A percentile compares a stretch with the other conserved stretches of the same genome.
Evolutionary conservation across 352 stramenopile genomes (phyloP).

Genomic region (Hyaloperonospora brassicae): DNA sequence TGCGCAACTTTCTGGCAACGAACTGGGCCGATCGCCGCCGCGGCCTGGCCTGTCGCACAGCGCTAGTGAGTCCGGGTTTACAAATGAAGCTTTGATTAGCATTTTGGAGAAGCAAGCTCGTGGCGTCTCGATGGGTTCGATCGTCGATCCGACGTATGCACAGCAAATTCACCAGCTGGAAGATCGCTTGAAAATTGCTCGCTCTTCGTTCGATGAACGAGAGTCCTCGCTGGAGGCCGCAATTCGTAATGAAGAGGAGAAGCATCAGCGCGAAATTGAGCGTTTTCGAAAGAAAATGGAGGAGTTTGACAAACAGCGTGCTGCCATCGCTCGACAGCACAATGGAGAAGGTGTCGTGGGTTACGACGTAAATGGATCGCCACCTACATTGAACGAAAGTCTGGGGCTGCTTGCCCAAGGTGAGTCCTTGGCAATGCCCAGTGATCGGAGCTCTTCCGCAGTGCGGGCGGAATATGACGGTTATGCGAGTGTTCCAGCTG

Average conservation of each 20-base stretch:
- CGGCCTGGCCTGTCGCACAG: slow-evolving; percentile 31
- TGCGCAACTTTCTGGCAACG: slow-evolving; percentile 16
- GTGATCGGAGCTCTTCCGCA: slow-evolving; percentile 10
- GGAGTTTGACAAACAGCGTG: slow-evolving; percentile 72
- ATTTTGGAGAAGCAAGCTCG: slow-evolving; percentile 41
- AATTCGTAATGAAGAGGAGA: slow-evolving; percentile 73
- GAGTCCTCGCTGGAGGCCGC: slow-evolving; percentile 63
- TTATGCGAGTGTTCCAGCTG: slow-evolving; percentile 20
- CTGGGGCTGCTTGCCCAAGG: slow-evolving; percentile 19
- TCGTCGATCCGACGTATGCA: slow-evolving; percentile 43
- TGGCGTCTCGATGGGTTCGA: slow-evolving; percentile 53
- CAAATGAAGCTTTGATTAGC: slow-evolving; percentile 33
- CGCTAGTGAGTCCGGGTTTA: slow-evolving; percentile 37
- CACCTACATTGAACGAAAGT: slow-evolving; percentile 23
- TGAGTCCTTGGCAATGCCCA: slow-evolving; percentile 13
- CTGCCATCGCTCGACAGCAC: slow-evolving; percentile 51
- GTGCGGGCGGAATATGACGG: slow-evolving; percentile 24
- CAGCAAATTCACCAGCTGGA: slow-evolving; percentile 60
- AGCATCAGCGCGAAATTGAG: slow-evolving; percentile 78
- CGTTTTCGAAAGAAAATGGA: slow-evolving; percentile 78
- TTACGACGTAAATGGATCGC: slow-evolving; percentile 23
- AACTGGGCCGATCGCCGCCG: slow-evolving; percentile 28
- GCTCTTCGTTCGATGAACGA: slow-evolving; percentile 54
- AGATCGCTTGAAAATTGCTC: slow-evolving; percentile 51
- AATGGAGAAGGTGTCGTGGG: slow-evolving; percentile 31